A percentile compares a stretch with the other conserved stretches of the same genome.
phyloP scores from a whole-genome alignment of 495 filamentous ascomycete species.

The Neurospora hispaniola region DNA sequence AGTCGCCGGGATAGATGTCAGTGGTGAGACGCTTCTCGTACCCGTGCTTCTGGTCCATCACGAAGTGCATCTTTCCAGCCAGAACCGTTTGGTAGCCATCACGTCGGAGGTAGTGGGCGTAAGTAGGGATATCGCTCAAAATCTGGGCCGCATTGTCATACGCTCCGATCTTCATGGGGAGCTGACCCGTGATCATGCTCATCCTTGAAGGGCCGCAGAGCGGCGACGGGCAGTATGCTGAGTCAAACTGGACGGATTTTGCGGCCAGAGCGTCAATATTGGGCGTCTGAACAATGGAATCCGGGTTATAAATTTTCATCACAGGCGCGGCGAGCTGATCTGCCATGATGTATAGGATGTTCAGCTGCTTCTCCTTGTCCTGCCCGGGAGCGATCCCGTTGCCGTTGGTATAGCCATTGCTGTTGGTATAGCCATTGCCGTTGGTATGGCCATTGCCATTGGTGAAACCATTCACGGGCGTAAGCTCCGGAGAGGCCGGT shows the following conservation, averaged over 20 bases:
- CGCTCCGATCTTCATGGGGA: constrained; percentile 75
- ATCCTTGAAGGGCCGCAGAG: constrained; percentile 83
- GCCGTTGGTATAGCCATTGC: not conserved
- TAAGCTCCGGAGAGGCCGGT: constrained; percentile 23
- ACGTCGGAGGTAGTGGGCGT: constrained; percentile 77
- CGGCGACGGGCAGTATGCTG: constrained; percentile 80
- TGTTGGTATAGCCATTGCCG: not conserved
- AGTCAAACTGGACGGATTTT: constrained; percentile 72
- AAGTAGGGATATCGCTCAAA: constrained; percentile 66
- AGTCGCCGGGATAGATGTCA: constrained; percentile 86
- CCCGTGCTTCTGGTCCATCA: constrained; percentile 83
- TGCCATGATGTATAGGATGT: constrained; percentile 58
- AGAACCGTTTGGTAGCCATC: constrained; percentile 81
- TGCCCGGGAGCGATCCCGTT: not conserved
- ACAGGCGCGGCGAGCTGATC: constrained; percentile 83
- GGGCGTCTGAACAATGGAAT: constrained; percentile 74
- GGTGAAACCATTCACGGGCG: not conserved
- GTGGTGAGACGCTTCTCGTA: constrained; percentile 82
- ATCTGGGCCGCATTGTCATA: constrained; percentile 80
- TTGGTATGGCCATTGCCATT: not conserved
- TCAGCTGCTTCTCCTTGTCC: constrained; percentile 20
- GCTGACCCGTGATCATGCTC: constrained; percentile 78
- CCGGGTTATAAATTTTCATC: constrained; percentile 71
- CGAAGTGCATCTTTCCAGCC: constrained; percentile 93
- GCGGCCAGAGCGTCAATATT: constrained; percentile 72